A percentile compares a stretch with the other conserved stretches of the same genome.
Evolutionary conservation across 176 grass and related monocot species (phyloP).

Genomic region (Ensete glaucum): DNA sequence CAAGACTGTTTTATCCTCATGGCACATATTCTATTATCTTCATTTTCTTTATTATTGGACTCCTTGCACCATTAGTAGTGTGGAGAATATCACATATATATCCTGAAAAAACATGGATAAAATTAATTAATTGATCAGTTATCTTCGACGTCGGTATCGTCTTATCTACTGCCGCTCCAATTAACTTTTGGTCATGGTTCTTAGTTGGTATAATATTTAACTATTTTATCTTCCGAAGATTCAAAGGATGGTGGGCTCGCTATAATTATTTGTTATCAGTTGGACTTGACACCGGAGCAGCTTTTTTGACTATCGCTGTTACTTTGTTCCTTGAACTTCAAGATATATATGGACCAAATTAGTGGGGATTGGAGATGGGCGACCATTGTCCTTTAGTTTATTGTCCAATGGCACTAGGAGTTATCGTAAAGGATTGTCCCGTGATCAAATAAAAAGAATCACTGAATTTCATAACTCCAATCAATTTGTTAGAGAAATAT

Average conservation of each 20-base stretch:
- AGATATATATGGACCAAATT: constrained; percentile 34
- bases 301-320: constrained; percentile 40
- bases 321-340: constrained; percentile 39
- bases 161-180: neutral
- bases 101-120: constrained; percentile 22
- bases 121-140: neutral
- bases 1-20: constrained; percentile 8
- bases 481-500: too few relatives aligned
- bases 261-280: constrained; percentile 67
- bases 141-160: constrained; percentile 1
- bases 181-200: neutral
- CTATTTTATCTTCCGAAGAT: constrained; percentile 4
- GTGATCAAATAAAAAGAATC: neutral
- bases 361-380: constrained; percentile 30
- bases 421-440: neutral
- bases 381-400: neutral
- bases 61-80: neutral
- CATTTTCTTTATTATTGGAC: constrained; percentile 4
- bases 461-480: too few relatives aligned
- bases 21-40: neutral
- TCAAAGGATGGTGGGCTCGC: constrained; percentile 53
- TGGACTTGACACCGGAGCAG: constrained; percentile 39
- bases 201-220: constrained; percentile 1
- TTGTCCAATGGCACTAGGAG: neutral
- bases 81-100: neutral